Base-by-base conservation (phyloP, 768 basidiomycete species). In the Lanmaoa rubissima region DNA sequence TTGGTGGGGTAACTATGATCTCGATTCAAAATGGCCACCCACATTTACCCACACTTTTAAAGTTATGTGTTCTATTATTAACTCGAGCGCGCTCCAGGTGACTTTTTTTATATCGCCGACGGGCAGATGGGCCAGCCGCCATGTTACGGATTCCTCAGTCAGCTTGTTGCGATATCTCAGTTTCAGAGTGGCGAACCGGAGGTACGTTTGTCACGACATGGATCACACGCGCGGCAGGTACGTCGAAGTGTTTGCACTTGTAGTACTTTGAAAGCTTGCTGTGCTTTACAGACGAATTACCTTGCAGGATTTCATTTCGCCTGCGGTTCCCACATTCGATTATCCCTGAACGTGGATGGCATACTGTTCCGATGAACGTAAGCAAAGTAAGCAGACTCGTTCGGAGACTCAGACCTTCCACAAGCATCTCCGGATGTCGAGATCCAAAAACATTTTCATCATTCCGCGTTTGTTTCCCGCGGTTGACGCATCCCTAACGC, bases 321-420 rank as follows among this genome's bases (percentile, higher is more conserved):
- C 28, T 21, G 11, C 14, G 11, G 35, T 50, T 55, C 55, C 17
- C 65, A 60, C 26, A 16, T 2, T 14, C 1, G 6, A 11, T 6
- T 51, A 39, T 63, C 57, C 64, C 64, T 57, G 65, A 40, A 41
- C 28, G 43, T 9, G 36, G 24, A 8, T 16, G 17, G 14, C 31
- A 34, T 19, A 3, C 14, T 21, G 2, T 49, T 28, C 8, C n/a
- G 16, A 7, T 12, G 3, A n/a, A 45, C 21, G n/a, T 40, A 48
- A 48, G 21, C 26, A 9, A 6, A 28, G 24, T 10, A 11, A 26
- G 16, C 10, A 11, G 28, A 46, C 17, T 12, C n/a, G 19, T 42
- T n/a, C 19, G 11, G 44, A 5, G 13, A 14, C 34, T 13, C 5
- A 28, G 21, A 48, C 19, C 12, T 46, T 31, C 31, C 17, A 17